Conservation (phyloP, 2,329 filamentous ascomycete genomes). For the Endoconidiophora polonica region DNA sequence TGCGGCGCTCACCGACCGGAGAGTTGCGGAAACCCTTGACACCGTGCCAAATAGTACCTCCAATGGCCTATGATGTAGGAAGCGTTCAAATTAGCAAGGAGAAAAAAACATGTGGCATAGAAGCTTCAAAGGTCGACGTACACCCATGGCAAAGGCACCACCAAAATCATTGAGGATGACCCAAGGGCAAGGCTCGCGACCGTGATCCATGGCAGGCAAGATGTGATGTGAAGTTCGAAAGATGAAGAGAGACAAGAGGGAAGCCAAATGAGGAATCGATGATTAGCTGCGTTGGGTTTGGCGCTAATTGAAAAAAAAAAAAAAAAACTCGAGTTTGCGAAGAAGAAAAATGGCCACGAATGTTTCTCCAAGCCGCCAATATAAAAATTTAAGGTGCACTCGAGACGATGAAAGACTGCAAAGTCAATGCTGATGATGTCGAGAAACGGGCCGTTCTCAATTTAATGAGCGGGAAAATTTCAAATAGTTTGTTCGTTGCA, state of each 20-base stretch:
- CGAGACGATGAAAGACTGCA: neutral
- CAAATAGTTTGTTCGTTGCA: neutral
- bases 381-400: too few species aligned
- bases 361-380: neutral
- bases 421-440: conserved; percentile 3
- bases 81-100: conserved; percentile 14
- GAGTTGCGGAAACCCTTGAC: conserved; percentile 88
- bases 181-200: conserved; percentile 90
- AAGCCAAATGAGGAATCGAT: neutral
- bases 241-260: neutral
- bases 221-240: conserved; percentile 1
- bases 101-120: neutral
- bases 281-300: too few species aligned
- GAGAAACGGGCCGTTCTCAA: neutral
- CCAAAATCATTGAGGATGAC: conserved; percentile 95
- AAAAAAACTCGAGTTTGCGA: neutral
- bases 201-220: conserved; percentile 61
- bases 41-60: conserved; percentile 84
- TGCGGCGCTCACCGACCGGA: conserved; percentile 82
- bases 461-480: neutral
- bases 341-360: too few species aligned
- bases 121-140: conserved; percentile 29
- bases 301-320: neutral
- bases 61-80: conserved; percentile 39
- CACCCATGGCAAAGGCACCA: conserved; percentile 91